These are phyloP conservation scores for Vitis cinerea DNA, from an alignment of 164 flowering plant species.

Conservation along the genomic window DNA sequence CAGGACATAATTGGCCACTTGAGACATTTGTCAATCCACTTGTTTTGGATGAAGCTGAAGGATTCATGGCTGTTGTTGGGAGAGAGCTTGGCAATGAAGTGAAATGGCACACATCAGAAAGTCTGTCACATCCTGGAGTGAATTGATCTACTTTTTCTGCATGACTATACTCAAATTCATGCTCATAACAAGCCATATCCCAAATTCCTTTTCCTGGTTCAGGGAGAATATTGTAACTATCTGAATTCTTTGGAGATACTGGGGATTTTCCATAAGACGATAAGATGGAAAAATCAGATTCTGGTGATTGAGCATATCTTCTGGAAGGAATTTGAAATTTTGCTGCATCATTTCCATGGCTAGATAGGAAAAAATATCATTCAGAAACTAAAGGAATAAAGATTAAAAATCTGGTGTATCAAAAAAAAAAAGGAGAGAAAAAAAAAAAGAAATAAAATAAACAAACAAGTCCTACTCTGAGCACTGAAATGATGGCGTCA, in stretches of 20 bases:
- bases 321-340: slow-evolving; percentile 31
- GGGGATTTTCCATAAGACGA: slow-evolving; percentile 29
- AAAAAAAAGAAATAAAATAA: background rate
- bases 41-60: slow-evolving; percentile 32
- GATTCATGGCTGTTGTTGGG: slow-evolving; percentile 15
- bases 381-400: background rate
- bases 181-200: slow-evolving; percentile 5
- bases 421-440: background rate
- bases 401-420: background rate
- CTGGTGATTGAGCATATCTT: slow-evolving; percentile 38
- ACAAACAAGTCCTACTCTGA: slow-evolving; percentile 32
- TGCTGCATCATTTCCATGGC: slow-evolving; percentile 26
- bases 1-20: slow-evolving; percentile 17
- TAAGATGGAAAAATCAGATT: slow-evolving; percentile 31
- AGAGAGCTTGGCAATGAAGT: slow-evolving; percentile 24
- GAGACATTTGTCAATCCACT: slow-evolving; percentile 21
- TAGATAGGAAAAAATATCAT: background rate
- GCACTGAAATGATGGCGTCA: slow-evolving; percentile 42
- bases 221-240: slow-evolving; percentile 15
- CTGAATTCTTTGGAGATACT: slow-evolving; percentile 21
- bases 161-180: background rate
- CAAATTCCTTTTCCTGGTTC: slow-evolving; percentile 17
- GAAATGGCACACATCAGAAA: slow-evolving; percentile 17
- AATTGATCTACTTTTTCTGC: slow-evolving; percentile 11
- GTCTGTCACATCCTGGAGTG: slow-evolving; percentile 26